A percentile compares a stretch with the other conserved stretches of the same genome.
Evolutionary conservation across 1,284 basidiomycete genomes (phyloP).

Genomic region (Fomitopsis pinicola): DNA sequence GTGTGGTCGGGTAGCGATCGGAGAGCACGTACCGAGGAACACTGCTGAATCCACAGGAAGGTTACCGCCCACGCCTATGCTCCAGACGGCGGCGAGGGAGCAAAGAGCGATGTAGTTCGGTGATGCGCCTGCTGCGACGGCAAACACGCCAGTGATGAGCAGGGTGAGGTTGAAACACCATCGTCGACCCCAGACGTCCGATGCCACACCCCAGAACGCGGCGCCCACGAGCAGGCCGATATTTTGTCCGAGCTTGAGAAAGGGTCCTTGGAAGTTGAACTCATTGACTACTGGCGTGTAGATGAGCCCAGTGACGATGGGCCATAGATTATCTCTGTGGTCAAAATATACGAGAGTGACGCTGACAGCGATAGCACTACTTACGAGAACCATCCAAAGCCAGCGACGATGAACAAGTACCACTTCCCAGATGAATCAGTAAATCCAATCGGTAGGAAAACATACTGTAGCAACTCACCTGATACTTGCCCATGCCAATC

Average conservation of each 20-base stretch:
- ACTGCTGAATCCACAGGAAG: constrained; percentile 77
- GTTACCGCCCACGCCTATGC: constrained; percentile 69
- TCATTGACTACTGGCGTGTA: constrained; percentile 50
- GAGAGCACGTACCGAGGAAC: constrained; percentile 55
- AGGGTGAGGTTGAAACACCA: constrained; percentile 76
- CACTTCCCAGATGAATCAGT: constrained; percentile 29
- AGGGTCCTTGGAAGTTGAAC: constrained; percentile 48
- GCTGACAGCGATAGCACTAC: constrained; percentile 21
- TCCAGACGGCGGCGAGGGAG: constrained; percentile 51
- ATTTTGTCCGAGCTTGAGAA: constrained; percentile 51
- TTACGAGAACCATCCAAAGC: constrained; percentile 70
- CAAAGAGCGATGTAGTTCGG: constrained; percentile 49
- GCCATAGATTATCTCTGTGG: background rate
- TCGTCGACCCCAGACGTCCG: constrained; percentile 58
- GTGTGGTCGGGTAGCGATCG: background rate
- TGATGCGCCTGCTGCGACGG: constrained; percentile 54
- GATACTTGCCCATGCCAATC: constrained; percentile 72
- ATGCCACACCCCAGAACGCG: constrained; percentile 57
- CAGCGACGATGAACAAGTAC: constrained; percentile 51
- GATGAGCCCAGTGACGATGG: constrained; percentile 43
- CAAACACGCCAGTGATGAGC: constrained; percentile 67
- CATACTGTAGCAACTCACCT: constrained; percentile 32
- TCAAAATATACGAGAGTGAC: background rate
- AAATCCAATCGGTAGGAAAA: background rate
- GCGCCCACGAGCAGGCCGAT: constrained; percentile 65